phyloP scores from a whole-genome alignment of 192 early-diverging fungal species.

The Spizellomyces punctatus region DNA sequence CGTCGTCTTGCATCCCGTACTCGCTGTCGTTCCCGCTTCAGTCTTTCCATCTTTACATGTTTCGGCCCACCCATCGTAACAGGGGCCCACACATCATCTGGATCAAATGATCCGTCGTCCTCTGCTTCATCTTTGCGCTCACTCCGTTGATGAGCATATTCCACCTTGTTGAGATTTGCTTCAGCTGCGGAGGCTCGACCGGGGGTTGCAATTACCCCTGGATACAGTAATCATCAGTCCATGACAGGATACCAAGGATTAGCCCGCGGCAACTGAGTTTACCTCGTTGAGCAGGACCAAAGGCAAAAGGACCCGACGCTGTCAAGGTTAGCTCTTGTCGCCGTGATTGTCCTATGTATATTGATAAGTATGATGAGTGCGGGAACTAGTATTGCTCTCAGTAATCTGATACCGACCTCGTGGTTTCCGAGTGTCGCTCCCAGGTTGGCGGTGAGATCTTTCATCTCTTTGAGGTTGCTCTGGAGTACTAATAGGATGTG shows the following conservation, averaged over 20 bases:
- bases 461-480: too few relatives aligned
- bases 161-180: constrained; percentile 5
- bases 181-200: constrained; percentile 15
- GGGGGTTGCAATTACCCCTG: constrained; percentile 18
- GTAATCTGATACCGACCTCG: background rate
- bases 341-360: background rate
- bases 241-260: background rate
- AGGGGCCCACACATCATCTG: constrained; percentile 32
- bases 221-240: background rate
- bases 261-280: background rate
- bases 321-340: constrained; percentile 23
- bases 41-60: constrained; percentile 3
- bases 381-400: background rate
- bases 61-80: constrained; percentile 14
- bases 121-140: constrained; percentile 16
- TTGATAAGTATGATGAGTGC: background rate
- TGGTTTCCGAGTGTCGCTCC: background rate
- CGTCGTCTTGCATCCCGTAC: background rate
- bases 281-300: constrained; percentile 32
- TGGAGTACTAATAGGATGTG: too few relatives aligned
- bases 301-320: constrained; percentile 34
- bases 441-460: too few relatives aligned
- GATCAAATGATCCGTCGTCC: constrained; percentile 17
- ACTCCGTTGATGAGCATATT: constrained; percentile 14
- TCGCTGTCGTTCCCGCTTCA: background rate